Evolutionary conservation across 1,284 basidiomycete genomes (phyloP).

Genomic region (Apiotrichum laibachii): DNA sequence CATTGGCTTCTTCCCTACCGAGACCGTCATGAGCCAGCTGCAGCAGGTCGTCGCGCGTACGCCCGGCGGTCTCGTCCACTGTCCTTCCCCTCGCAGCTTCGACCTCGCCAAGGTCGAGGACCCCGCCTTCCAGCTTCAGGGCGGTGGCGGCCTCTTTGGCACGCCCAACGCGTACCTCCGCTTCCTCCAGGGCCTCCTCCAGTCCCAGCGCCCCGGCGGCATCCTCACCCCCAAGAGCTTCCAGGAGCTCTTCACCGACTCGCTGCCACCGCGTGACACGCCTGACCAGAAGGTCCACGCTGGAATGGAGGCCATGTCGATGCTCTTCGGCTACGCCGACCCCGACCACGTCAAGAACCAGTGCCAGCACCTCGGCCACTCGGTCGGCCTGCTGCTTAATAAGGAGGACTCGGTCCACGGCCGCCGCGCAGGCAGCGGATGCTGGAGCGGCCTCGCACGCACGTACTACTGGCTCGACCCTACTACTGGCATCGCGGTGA

Average conservation of each 20-base stretch:
- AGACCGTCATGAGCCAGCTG: constrained; percentile 10
- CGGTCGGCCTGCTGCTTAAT: constrained; percentile 16
- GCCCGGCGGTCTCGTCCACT: constrained; percentile 10
- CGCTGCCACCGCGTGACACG: constrained; percentile 12
- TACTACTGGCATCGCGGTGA: constrained; percentile 21
- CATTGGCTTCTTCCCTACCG: constrained; percentile 34
- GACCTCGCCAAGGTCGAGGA: not conserved
- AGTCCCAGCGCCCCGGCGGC: constrained; percentile 10
- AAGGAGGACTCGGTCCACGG: constrained; percentile 13
- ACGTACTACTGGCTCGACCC: constrained; percentile 31
- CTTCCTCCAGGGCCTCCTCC: constrained; percentile 35
- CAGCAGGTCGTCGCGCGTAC: constrained; percentile 24
- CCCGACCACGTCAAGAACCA: constrained; percentile 15
- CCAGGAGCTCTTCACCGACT: constrained; percentile 27
- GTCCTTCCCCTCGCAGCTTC: constrained; percentile 3
- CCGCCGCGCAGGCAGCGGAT: constrained; percentile 24
- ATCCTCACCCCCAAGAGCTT: constrained; percentile 24
- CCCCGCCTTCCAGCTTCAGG: constrained; percentile 18
- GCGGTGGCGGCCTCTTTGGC: constrained; percentile 41
- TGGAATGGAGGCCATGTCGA: constrained; percentile 16
- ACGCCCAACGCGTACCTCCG: constrained; percentile 35
- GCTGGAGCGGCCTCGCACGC: constrained; percentile 29
- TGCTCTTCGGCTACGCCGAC: constrained; percentile 9
- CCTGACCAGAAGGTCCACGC: constrained; percentile 7
- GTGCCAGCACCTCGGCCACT: constrained; percentile 16